A percentile compares a stretch with the other conserved stretches of the same genome.
Conservation (phyloP, 495 filamentous ascomycete genomes). For the Podospora pseudopauciseta region DNA sequence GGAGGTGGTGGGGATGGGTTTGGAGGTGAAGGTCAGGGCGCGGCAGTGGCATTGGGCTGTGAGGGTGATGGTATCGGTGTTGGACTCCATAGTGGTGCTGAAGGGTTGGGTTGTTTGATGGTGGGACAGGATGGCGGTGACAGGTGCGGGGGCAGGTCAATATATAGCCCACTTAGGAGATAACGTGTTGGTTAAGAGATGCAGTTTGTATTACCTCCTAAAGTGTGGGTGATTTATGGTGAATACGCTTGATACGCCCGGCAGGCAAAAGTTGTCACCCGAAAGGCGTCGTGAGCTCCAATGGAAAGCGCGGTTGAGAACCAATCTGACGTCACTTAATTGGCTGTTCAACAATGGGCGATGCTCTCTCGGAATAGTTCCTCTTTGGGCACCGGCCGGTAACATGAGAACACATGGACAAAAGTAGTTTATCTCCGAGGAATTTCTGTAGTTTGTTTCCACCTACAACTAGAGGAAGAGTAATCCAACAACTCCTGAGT, state of each 20-base stretch:
- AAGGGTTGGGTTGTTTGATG: background rate
- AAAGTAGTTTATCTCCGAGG: background rate
- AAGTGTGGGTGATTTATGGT: background rate
- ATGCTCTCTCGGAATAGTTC: background rate
- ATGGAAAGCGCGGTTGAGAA: background rate
- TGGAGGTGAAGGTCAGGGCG: conserved; percentile 28
- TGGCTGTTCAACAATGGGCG: background rate
- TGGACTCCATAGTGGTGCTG: conserved; percentile 21
- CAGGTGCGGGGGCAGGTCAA: background rate
- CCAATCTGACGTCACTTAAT: background rate
- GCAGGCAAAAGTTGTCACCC: background rate
- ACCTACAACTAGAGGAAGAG: background rate
- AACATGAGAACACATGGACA: background rate
- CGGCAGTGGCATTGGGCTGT: conserved; percentile 34
- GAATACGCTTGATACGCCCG: background rate
- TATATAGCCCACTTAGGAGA: background rate
- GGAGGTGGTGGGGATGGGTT: conserved; percentile 13
- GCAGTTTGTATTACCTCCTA: background rate
- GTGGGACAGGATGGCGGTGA: background rate
- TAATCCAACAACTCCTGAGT: background rate
- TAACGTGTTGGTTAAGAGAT: background rate
- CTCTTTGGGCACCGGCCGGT: background rate
- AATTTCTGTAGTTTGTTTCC: background rate
- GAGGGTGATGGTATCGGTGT: conserved; percentile 14
- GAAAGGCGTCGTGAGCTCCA: background rate